A percentile compares a stretch with the other conserved stretches of the same genome.
These are phyloP conservation scores for Eucalyptus dawsonii DNA, from an alignment of 345 rosid genomes.

Conservation along the genomic window DNA sequence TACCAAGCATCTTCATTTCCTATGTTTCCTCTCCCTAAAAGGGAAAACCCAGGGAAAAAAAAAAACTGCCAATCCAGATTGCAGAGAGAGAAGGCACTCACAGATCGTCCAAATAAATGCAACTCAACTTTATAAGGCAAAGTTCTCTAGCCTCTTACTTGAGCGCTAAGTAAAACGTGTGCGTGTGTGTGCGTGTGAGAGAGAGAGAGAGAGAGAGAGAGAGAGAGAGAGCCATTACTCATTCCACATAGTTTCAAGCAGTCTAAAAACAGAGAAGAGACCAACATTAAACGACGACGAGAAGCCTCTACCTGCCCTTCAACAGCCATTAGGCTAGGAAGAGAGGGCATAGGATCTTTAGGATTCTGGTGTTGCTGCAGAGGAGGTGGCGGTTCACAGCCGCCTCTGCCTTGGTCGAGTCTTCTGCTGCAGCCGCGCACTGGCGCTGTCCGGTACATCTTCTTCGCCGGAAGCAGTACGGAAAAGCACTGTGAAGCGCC, in stretches of 20 bases:
- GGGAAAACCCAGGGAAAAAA: background rate
- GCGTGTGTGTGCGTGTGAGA: too few relatives aligned
- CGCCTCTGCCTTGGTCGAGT: background rate
- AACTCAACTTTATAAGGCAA: background rate
- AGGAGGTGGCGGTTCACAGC: background rate
- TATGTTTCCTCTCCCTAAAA: background rate
- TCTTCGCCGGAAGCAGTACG: background rate
- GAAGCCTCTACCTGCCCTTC: conserved; percentile 43
- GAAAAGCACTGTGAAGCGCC: background rate
- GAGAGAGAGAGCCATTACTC: background rate
- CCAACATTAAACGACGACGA: background rate
- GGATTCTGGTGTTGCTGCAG: background rate
- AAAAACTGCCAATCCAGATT: background rate
- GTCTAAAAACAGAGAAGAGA: background rate
- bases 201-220: background rate
- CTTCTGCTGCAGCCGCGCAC: background rate
- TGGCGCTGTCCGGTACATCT: background rate
- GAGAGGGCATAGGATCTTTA: conserved; percentile 9
- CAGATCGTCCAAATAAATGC: background rate
- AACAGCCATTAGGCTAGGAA: conserved; percentile 29
- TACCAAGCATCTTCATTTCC: background rate
- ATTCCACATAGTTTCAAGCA: too few relatives aligned
- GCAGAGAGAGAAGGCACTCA: background rate
- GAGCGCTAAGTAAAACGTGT: background rate
- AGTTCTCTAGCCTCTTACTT: background rate